Conservation (phyloP, 257 asterid species). For the Solanum piurae region DNA sequence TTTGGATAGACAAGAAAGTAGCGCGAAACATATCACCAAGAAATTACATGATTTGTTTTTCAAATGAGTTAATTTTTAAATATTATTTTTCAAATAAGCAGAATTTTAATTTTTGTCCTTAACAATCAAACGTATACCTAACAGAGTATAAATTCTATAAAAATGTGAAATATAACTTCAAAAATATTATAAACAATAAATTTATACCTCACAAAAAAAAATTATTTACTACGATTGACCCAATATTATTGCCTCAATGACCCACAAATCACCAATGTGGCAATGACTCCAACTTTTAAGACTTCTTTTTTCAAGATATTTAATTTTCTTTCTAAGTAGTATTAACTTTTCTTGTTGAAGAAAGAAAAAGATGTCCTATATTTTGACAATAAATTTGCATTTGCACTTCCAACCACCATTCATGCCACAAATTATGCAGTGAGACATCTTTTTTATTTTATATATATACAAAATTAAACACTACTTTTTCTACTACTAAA, state of each 20-base stretch:
- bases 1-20: neutral
- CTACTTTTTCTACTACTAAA: neutral
- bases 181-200: neutral
- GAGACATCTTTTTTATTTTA: neutral
- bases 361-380: neutral
- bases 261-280: slow-evolving; percentile 9
- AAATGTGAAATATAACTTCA: neutral
- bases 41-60: no score
- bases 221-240: neutral
- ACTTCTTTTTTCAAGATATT: neutral
- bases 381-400: neutral
- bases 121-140: neutral
- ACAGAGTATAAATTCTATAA: neutral
- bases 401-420: neutral
- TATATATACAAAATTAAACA: neutral
- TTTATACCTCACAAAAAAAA: neutral
- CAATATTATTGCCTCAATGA: slow-evolving; percentile 11
- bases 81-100: no score
- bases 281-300: neutral
- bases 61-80: no score
- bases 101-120: neutral
- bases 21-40: neutral
- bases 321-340: neutral
- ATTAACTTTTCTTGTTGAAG: neutral
- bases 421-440: neutral